Percentiles rank a stretch among this genome's conserved stretches.
These are phyloP conservation scores for Picochlorum sp. DNA, from an alignment of 139 green algal genomes.

Conservation along the genomic window DNA sequence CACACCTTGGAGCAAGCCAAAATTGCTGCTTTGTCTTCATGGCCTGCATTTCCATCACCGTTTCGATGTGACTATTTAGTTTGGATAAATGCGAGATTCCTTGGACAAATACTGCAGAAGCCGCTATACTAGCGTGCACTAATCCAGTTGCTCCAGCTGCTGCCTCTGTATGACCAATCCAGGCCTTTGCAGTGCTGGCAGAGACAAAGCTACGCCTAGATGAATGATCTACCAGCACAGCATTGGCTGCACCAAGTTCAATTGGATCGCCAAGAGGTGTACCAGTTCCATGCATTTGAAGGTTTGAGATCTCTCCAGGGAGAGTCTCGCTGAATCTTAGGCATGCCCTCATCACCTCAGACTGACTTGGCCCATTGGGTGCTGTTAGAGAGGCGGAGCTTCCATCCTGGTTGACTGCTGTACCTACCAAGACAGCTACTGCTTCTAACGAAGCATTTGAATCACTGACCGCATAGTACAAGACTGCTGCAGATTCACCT, in stretches of 20 bases:
- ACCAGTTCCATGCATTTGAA: slow-evolving; percentile 69
- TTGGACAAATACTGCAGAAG: slow-evolving; percentile 9
- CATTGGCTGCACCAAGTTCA: slow-evolving; percentile 21
- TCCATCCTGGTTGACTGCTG: slow-evolving; percentile 46
- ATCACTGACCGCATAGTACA: slow-evolving; percentile 17
- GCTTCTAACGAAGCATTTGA: not conserved
- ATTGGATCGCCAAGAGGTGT: slow-evolving; percentile 81
- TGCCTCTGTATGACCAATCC: slow-evolving; percentile 72
- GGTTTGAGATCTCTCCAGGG: slow-evolving; percentile 25
- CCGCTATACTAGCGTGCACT: slow-evolving; percentile 17
- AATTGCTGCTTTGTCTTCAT: slow-evolving; percentile 7
- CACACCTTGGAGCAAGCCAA: slow-evolving; percentile 19
- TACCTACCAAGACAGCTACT: slow-evolving; percentile 13
- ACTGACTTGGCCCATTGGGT: slow-evolving; percentile 42
- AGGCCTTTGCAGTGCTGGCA: slow-evolving; percentile 45
- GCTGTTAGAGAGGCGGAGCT: slow-evolving; percentile 41
- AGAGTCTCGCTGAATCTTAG: slow-evolving; percentile 30
- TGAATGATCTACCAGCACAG: slow-evolving; percentile 40
- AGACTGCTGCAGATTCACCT: slow-evolving; percentile 49
- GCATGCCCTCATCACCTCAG: slow-evolving; percentile 44
- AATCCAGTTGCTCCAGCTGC: slow-evolving; percentile 59
- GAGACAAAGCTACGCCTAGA: slow-evolving; percentile 13
- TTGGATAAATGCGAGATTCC: slow-evolving; percentile 28
- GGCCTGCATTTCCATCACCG: slow-evolving; percentile 20
- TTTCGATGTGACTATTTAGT: slow-evolving; percentile 25